Conservation (phyloP, 176 grass and related monocot species). For the Zea luxurians region DNA sequence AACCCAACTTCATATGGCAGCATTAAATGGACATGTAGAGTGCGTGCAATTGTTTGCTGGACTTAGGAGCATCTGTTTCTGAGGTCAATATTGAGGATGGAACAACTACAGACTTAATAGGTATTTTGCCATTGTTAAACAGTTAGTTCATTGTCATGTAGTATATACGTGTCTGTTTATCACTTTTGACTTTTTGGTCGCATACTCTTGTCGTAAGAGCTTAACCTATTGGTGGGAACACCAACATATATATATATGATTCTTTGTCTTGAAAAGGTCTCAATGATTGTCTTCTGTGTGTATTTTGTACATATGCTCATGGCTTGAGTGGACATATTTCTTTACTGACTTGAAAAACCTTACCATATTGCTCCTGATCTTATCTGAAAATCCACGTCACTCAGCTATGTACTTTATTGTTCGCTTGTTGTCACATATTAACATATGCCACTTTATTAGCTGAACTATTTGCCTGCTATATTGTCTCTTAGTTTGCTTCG, state of each 20-base stretch:
- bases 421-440: conserved; percentile 11
- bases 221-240: conserved; percentile 29
- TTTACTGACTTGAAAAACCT: background rate
- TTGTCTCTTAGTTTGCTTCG: background rate
- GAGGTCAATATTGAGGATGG: conserved; percentile 87
- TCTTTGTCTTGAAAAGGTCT: conserved; percentile 10
- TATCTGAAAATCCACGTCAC: conserved; percentile 11
- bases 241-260: background rate
- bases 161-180: conserved; percentile 10
- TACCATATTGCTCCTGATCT: background rate
- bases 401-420: conserved; percentile 9
- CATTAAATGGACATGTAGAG: conserved; percentile 82
- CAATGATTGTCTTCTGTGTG: conserved; percentile 5
- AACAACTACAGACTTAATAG: conserved; percentile 86
- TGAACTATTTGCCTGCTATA: background rate
- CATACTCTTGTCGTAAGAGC: background rate
- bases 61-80: conserved; percentile 72
- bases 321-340: background rate
- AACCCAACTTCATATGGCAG: conserved; percentile 92
- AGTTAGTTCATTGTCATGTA: conserved; percentile 4
- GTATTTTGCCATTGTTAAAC: conserved; percentile 38
- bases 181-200: background rate
- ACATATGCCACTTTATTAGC: conserved; percentile 8
- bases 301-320: conserved; percentile 28
- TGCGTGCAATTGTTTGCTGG: conserved; percentile 83